These are phyloP conservation scores for Ceratonia siliqua DNA, from an alignment of 306 rosid species.

Conservation along the genomic window DNA sequence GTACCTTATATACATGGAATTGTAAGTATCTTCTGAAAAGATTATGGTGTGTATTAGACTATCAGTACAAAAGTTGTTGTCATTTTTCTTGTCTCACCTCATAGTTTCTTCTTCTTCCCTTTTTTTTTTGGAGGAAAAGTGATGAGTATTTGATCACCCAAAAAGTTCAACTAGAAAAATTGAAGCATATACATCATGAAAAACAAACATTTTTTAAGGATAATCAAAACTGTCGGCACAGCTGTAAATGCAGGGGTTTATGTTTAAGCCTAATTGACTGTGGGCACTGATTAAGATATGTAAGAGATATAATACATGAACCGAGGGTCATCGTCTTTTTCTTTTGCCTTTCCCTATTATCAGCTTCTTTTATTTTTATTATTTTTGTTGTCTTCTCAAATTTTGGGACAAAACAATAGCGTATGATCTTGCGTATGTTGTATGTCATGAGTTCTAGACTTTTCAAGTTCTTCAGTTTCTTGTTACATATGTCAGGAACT, in stretches of 20 bases:
- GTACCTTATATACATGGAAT: constrained; percentile 7
- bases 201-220: background rate
- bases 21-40: constrained; percentile 4
- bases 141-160: background rate
- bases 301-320: background rate
- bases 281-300: background rate
- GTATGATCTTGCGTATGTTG: background rate
- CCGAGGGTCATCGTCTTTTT: background rate
- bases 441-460: background rate
- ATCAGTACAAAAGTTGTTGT: background rate
- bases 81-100: background rate
- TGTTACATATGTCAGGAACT: constrained; percentile 40
- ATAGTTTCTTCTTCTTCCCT: background rate
- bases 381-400: background rate
- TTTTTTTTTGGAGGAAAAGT: background rate
- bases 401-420: constrained; percentile 16
- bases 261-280: background rate
- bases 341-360: background rate
- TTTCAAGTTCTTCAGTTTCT: constrained; percentile 34
- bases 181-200: background rate
- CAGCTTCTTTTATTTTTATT: background rate
- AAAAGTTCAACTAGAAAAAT: background rate
- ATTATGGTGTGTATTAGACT: background rate
- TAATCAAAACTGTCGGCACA: constrained; percentile 7
- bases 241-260: constrained; percentile 12